Base-by-base conservation (phyloP, 768 basidiomycete species). In the Xanthoconium stramineum region DNA sequence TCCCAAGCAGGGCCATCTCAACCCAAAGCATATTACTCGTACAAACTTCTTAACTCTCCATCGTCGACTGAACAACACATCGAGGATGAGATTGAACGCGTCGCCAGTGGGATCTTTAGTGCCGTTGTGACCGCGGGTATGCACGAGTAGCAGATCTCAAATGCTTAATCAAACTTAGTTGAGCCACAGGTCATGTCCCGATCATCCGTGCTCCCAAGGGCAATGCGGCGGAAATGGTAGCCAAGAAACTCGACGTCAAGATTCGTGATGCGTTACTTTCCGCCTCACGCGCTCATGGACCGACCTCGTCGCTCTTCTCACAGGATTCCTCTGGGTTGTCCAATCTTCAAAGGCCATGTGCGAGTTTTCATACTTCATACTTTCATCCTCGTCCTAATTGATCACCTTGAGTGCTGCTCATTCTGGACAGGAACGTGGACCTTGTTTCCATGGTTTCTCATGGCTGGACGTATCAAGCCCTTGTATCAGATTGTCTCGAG, bases 141-240 rank as follows among this genome's bases (percentile, higher is more conserved):
- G 81, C 72, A 29, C n/a, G 28, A 19, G 10, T 12, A 19, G 5
- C 15, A 40, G 30, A 4, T 50, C 11, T 54, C 17, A 33, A 29
- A 36, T n/a, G 2, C 10, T 47, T n/a, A 20, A 14, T 32, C 3
- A 17, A 30, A 49, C 38, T 49, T 48, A 47, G 53, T 49, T 12
- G 33, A 48, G 35, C n/a, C 28, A 51, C 53, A 94, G 94, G 91
- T 2, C 89, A 92, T 63, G 89, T 96, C 20, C 97, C 97, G 11
- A 89, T 94, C 67, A 98, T 99, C 56, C 88, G 97, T 33, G 88
- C 91, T 55, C 97, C 97, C 20, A 78, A 88, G 70, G 96, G 96
- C 1, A 98, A 98, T 71, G 97, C 97, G 6, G 97, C 95, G 19
- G 97, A 99, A 73, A 97, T 98, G 95, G 86, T 98, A n/a, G 95